These are phyloP conservation scores for Acacia concinna DNA, from an alignment of 331 rosid genomes.

Conservation along the genomic window DNA sequence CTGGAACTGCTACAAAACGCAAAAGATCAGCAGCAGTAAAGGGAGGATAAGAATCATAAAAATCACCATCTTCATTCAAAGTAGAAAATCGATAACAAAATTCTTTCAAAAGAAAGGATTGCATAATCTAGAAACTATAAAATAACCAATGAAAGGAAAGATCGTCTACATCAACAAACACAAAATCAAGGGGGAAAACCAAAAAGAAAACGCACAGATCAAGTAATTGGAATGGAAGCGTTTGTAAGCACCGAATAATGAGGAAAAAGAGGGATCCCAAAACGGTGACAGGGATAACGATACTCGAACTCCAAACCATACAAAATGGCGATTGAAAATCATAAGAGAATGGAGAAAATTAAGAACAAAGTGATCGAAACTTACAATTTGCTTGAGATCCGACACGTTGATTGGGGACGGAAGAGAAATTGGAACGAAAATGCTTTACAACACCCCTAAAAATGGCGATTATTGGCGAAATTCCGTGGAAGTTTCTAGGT, in stretches of 20 bases:
- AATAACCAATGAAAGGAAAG: background rate
- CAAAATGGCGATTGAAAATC: background rate
- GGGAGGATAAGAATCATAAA: background rate
- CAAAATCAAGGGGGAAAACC: background rate
- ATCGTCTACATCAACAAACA: background rate
- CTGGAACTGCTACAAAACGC: background rate
- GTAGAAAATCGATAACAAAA: background rate
- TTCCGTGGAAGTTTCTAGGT: conserved; percentile 51
- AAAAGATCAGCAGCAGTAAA: background rate
- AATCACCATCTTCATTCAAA: background rate
- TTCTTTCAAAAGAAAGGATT: background rate
- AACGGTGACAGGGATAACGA: background rate
- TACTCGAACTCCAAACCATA: background rate
- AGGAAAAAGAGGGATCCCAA: background rate
- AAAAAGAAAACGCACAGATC: background rate
- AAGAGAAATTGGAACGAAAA: background rate
- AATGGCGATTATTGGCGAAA: conserved; percentile 13
- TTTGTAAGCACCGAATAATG: background rate
- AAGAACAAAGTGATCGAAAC: background rate
- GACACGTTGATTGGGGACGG: background rate
- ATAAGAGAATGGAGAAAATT: background rate
- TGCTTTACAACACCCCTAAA: conserved; percentile 24
- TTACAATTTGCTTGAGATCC: conserved; percentile 25
- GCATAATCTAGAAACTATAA: background rate
- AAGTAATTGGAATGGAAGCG: conserved; percentile 1